These are phyloP conservation scores for Lentinula boryana DNA, from an alignment of 768 basidiomycete genomes.

Conservation along the genomic window DNA sequence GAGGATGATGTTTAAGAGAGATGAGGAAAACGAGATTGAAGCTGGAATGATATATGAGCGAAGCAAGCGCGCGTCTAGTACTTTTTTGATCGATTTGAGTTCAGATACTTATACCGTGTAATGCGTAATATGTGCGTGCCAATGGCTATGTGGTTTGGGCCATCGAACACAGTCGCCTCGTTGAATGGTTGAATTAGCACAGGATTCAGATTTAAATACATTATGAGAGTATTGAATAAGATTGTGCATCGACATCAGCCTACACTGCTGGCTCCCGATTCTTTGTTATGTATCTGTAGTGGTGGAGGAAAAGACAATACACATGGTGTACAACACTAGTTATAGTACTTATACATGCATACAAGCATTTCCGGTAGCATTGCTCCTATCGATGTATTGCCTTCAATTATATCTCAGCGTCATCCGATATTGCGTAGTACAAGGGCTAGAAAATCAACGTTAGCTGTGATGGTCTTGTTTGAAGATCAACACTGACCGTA, in stretches of 20 bases:
- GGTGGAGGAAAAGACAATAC: not conserved
- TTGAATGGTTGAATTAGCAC: too few species aligned
- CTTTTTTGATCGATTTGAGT: too few species aligned
- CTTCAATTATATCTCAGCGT: constrained; percentile 21
- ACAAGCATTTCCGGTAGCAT: not conserved
- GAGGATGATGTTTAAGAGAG: not conserved
- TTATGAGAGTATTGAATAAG: too few species aligned
- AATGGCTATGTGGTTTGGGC: too few species aligned
- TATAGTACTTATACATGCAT: not conserved
- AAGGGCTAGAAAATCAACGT: constrained; percentile 19
- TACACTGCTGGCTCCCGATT: too few species aligned
- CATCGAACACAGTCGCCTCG: too few species aligned
- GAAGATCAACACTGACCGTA: constrained; percentile 38
- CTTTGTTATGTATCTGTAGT: too few species aligned
- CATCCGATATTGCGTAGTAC: constrained; percentile 35
- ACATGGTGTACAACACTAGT: not conserved
- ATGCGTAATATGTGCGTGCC: too few species aligned
- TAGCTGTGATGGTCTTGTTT: not conserved
- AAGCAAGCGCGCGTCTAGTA: not conserved
- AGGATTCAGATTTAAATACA: too few species aligned
- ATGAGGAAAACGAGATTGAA: not conserved
- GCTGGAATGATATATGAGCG: not conserved
- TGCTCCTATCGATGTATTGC: too few species aligned
- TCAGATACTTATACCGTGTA: too few species aligned
- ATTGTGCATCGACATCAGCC: too few species aligned